phyloP scores from a whole-genome alignment of 1,284 basidiomycete species.

The Naganishia cerealis region DNA sequence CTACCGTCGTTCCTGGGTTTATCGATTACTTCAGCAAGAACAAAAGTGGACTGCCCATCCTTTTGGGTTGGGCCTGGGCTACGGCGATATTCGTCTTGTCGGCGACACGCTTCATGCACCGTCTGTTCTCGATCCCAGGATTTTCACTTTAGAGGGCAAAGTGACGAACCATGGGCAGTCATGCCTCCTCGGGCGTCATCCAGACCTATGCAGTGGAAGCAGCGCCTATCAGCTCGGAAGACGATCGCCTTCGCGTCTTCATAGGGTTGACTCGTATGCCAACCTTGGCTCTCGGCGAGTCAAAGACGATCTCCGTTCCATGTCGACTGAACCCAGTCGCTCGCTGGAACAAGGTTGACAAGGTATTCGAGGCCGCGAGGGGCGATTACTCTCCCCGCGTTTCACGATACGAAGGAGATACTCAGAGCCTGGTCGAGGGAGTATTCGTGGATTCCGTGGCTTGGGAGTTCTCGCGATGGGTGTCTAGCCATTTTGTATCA shows the following conservation, averaged over 20 bases:
- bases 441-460: background rate
- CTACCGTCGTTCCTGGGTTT: conserved; percentile 26
- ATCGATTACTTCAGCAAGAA: conserved; percentile 11
- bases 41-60: conserved; percentile 10
- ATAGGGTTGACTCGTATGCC: conserved; percentile 12
- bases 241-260: conserved; percentile 12
- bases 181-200: conserved; percentile 6
- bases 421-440: background rate
- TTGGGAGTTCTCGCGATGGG: background rate
- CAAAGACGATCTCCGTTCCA: background rate
- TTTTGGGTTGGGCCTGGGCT: conserved; percentile 27
- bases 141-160: background rate
- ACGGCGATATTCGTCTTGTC: conserved; percentile 4
- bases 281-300: background rate
- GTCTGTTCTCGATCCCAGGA: background rate
- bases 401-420: conserved; percentile 10
- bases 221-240: background rate
- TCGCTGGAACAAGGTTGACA: conserved; percentile 3
- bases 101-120: background rate
- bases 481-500: too few species aligned
- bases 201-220: conserved; percentile 18
- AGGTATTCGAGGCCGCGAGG: background rate
- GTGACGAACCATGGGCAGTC: background rate
- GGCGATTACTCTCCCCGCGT: conserved; percentile 1
- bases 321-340: conserved; percentile 21